A percentile compares a stretch with the other conserved stretches of the same genome.
Conservation (phyloP, 2,329 filamentous ascomycete species). For the Paecilomyces dactylethromorphus region DNA sequence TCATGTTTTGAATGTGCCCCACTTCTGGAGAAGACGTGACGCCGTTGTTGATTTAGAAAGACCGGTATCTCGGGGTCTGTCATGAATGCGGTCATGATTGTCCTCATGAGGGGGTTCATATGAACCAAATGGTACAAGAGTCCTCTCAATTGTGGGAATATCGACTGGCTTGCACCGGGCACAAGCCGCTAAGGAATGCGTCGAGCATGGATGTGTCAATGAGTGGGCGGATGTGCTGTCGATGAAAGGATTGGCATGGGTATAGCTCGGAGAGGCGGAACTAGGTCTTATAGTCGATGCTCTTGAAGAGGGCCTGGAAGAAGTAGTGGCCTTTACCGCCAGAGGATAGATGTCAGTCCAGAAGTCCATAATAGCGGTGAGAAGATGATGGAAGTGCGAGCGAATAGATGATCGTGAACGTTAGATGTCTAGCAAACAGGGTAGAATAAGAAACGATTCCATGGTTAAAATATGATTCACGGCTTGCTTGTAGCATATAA, state of each 20-base stretch:
- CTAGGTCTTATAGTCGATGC: neutral
- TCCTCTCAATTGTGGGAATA: neutral
- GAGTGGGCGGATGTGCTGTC: conserved; percentile 13
- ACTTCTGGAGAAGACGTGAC: conserved; percentile 1
- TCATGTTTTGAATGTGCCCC: neutral
- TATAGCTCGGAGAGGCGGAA: conserved; percentile 10
- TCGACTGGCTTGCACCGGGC: conserved; percentile 9
- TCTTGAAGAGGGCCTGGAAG: neutral
- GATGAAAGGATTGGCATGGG: conserved; percentile 15
- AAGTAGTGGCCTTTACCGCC: neutral
- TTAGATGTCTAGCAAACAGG: neutral
- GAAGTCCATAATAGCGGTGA: neutral
- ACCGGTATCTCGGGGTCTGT: neutral
- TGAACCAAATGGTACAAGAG: neutral
- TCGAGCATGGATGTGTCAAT: conserved; percentile 15
- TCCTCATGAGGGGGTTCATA: neutral
- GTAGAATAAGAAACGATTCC: neutral
- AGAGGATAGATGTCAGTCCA: neutral
- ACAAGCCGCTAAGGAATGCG: conserved; percentile 10
- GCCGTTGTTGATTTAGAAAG: neutral
- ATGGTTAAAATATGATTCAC: neutral
- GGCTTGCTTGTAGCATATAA: neutral
- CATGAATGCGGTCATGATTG: neutral
- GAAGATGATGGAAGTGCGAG: neutral
- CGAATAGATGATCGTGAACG: neutral